Evolutionary conservation across 2,329 filamentous ascomycete genomes (phyloP), one percentile per base, ranked within the genome.

Genomic region (Paraphaeosphaeria sporulosa): DNA sequence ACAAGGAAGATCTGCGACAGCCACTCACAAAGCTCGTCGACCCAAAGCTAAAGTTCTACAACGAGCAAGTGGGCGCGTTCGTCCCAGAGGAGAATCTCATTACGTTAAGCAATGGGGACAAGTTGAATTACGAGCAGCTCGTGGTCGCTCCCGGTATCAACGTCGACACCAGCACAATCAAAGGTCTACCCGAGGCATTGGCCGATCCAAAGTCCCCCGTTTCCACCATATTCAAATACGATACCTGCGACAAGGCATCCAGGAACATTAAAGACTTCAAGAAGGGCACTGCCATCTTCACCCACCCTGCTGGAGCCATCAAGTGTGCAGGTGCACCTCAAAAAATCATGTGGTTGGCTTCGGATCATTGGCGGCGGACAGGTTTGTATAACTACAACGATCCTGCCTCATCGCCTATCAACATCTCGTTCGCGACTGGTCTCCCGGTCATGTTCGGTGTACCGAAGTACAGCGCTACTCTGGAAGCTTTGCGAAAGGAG

Each of bases 121-220:
- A 79, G 68, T 65, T 90, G 48, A 80, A 72, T 70, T 90, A 90
- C 65, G 86, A 90, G 61, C 87, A 90, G 6, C 81, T 90, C 1
- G 81, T 90, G 36, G 87, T 90, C 0, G 87, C 77, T 0, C 87
- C 88, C 0, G 75, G 75, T 23, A 72, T 78, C 59, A 67, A 66
- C 8, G 63, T 76, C n/a, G 71, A 78, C 42, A 64, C 63, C 7
- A 62, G 55, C 13, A 74, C 69, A 38, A 69, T 78, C 42, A 68
- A 71, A 30, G 75, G 75, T 15, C 55, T 78, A 15, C 63, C 73
- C 9, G 73, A 79, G 57, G 77, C 77, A n/a, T 64, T 79, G 1
- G 72, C 70, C 21, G 66, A 79, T 48, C 66, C 70, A 4, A 63
- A 74, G n/a, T 63, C 74, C 0, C 68, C 65, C 21, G 77, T 79